Evolutionary conservation across 2,329 filamentous ascomycete species (phyloP).

Genomic region (Talaromyces sp.): DNA sequence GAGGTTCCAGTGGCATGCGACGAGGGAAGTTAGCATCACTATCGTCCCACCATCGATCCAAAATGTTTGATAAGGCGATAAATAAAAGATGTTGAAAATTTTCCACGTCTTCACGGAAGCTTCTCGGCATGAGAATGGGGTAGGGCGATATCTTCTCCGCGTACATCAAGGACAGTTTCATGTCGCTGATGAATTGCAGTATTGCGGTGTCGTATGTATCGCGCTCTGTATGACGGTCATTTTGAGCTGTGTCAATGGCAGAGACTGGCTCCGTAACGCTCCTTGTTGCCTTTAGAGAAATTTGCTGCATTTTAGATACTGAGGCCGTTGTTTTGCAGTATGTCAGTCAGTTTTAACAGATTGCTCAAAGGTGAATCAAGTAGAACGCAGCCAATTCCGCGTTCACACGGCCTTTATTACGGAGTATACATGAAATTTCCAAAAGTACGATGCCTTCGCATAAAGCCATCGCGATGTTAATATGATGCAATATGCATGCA

Average conservation of each 20-base stretch:
- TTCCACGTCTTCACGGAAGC: neutral
- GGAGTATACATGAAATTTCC: neutral
- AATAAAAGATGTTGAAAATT: slow-evolving; percentile 17
- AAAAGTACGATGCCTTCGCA: neutral
- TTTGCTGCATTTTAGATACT: neutral
- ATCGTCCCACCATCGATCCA: slow-evolving; percentile 24
- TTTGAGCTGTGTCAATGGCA: neutral
- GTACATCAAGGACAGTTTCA: neutral
- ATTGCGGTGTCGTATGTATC: neutral
- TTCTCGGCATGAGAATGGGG: neutral
- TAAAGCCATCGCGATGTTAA: neutral
- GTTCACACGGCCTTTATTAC: neutral
- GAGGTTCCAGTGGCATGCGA: slow-evolving; percentile 21
- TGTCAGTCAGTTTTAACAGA: neutral
- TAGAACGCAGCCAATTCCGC: neutral
- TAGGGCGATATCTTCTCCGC: neutral
- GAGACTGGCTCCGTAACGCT: neutral
- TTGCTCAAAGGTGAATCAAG: neutral
- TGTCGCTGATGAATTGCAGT: neutral
- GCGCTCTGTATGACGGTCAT: neutral
- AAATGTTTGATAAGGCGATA: slow-evolving; percentile 20
- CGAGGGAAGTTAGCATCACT: slow-evolving; percentile 15
- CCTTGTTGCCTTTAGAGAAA: neutral
- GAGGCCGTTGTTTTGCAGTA: neutral
- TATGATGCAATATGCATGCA: too few relatives aligned